phyloP scores from a whole-genome alignment of 164 flowering plant genomes.

The Cinnamomum micranthum region DNA sequence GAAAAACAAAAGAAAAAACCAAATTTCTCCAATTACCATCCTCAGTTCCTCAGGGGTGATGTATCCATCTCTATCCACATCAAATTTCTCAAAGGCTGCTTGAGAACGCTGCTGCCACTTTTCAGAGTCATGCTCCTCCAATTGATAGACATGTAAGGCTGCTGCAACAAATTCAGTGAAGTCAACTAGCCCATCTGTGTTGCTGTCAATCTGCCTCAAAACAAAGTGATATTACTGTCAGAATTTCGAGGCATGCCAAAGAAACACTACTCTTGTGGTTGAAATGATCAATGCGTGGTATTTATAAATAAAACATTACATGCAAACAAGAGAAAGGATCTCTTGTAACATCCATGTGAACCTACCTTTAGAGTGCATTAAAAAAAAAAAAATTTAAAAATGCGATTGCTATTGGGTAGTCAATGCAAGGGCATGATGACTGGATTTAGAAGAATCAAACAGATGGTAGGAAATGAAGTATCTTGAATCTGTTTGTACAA shows the following conservation, averaged over 20 bases:
- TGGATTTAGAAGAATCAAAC: too few relatives aligned
- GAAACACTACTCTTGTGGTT: too few relatives aligned
- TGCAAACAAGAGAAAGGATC: neutral
- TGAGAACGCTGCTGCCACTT: conserved; percentile 80
- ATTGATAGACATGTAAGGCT: conserved; percentile 84
- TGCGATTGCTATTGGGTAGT: neutral
- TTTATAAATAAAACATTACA: neutral
- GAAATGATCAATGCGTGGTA: neutral
- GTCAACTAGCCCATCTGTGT: conserved; percentile 95
- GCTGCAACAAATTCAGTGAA: conserved; percentile 97
- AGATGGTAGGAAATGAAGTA: too few relatives aligned
- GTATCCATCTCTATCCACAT: conserved; percentile 89
- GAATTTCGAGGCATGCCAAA: neutral
- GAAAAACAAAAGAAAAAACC: neutral
- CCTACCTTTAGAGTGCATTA: neutral
- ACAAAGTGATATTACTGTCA: conserved; percentile 1
- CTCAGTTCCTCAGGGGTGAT: conserved; percentile 91
- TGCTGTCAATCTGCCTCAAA: conserved; percentile 80
- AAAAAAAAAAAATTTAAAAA: neutral
- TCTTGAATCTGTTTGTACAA: too few relatives aligned
- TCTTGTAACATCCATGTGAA: neutral
- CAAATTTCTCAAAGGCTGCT: conserved; percentile 94
- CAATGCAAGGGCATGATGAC: too few relatives aligned
- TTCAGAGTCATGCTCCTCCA: conserved; percentile 80
- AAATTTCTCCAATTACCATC: conserved; percentile 44